Evolutionary conservation across 1,284 basidiomycete species (phyloP).

Genomic region (Ganoderma sinense): DNA sequence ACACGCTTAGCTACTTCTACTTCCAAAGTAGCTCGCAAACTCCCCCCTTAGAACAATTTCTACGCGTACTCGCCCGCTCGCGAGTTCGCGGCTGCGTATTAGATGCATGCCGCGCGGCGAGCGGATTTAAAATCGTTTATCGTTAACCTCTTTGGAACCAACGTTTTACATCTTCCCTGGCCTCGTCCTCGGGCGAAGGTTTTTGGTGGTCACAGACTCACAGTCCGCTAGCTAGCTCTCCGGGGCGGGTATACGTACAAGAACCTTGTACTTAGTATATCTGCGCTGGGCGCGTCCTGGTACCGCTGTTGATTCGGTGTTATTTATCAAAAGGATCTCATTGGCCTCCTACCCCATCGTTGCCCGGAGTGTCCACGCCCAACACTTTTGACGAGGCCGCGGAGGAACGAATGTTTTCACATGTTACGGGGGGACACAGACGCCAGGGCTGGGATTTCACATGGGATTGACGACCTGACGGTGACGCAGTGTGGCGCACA

Average conservation of each 20-base stretch:
- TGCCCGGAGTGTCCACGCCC: too few relatives aligned
- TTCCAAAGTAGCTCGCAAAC: slow-evolving; percentile 9
- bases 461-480: slow-evolving; percentile 6
- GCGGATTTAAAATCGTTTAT: slow-evolving; percentile 9
- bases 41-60: slow-evolving; percentile 7
- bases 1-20: slow-evolving; percentile 3
- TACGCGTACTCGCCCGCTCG: slow-evolving; percentile 19
- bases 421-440: not conserved
- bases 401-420: not conserved
- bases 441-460: slow-evolving; percentile 15
- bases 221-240: slow-evolving; percentile 22
- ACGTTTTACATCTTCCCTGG: not conserved
- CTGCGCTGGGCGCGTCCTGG: slow-evolving; percentile 35
- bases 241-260: slow-evolving; percentile 35
- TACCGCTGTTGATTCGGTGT: slow-evolving; percentile 20
- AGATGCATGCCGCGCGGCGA: slow-evolving; percentile 14
- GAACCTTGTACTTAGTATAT: slow-evolving; percentile 31
- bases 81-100: slow-evolving; percentile 12
- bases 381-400: not conserved
- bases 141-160: slow-evolving; percentile 1
- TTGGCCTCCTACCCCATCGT: slow-evolving; percentile 4
- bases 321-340: slow-evolving; percentile 28
- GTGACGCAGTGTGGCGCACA: not conserved
- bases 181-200: slow-evolving; percentile 9
- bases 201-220: slow-evolving; percentile 25